These are phyloP conservation scores for Athelia psychrophila DNA, from an alignment of 1,284 basidiomycete genomes.

Conservation along the genomic window DNA sequence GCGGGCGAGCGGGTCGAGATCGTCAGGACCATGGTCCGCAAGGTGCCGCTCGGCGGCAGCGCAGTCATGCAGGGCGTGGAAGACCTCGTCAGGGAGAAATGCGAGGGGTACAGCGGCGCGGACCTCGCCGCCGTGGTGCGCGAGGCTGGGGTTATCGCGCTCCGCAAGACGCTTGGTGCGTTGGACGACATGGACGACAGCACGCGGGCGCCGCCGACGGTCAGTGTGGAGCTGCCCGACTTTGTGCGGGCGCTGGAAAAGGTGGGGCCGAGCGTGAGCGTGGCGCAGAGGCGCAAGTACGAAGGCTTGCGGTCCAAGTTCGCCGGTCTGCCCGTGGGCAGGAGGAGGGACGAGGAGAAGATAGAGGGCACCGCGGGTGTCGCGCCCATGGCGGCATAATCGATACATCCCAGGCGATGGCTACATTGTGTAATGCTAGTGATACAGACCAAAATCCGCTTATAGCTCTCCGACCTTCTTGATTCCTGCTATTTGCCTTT, in stretches of 20 bases:
- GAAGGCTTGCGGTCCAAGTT: constrained; percentile 78
- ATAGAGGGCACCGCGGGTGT: neutral
- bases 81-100: constrained; percentile 51
- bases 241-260: constrained; percentile 79
- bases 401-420: too few species aligned
- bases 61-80: constrained; percentile 37
- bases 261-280: constrained; percentile 85
- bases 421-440: too few species aligned
- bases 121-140: constrained; percentile 85
- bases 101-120: constrained; percentile 89
- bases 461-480: constrained; percentile 1
- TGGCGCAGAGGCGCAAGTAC: constrained; percentile 80
- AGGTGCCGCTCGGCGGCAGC: constrained; percentile 62
- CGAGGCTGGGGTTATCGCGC: constrained; percentile 87
- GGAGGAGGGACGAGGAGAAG: constrained; percentile 33
- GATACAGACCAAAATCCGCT: too few species aligned
- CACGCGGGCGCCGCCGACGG: constrained; percentile 16
- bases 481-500: constrained; percentile 2
- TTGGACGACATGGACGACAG: constrained; percentile 54
- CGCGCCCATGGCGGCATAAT: neutral
- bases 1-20: constrained; percentile 85
- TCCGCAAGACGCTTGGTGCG: constrained; percentile 68
- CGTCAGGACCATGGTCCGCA: constrained; percentile 68
- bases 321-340: constrained; percentile 62
- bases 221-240: constrained; percentile 62